Conservation (phyloP, 2,329 filamentous ascomycete genomes). For the Colletotrichum costaricense region DNA sequence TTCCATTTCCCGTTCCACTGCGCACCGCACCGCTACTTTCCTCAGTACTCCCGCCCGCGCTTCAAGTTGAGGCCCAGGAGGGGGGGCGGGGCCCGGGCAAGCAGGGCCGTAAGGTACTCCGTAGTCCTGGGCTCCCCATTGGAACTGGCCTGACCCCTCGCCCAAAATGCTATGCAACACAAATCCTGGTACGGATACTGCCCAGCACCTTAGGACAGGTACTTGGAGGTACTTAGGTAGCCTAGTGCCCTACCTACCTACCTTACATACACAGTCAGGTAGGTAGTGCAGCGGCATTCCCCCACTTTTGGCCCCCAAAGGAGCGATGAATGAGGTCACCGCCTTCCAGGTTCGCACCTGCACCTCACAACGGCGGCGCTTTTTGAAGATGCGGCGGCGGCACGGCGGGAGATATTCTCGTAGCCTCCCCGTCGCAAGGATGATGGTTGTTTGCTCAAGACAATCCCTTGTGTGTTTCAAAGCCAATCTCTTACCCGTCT, state of each 20-base stretch:
- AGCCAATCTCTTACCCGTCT: not conserved
- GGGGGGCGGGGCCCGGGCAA: not conserved
- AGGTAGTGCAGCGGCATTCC: slow-evolving; percentile 27
- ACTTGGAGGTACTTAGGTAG: not conserved
- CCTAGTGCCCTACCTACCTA: no score
- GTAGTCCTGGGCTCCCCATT: not conserved
- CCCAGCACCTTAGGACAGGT: not conserved
- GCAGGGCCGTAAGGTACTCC: not conserved
- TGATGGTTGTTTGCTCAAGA: slow-evolving; percentile 17
- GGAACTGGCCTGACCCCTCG: slow-evolving; percentile 5
- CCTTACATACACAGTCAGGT: not conserved
- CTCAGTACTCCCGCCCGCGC: slow-evolving; percentile 1
- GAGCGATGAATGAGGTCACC: slow-evolving; percentile 31
- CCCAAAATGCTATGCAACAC: slow-evolving; percentile 1
- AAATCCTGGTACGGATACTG: not conserved
- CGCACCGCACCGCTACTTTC: slow-evolving; percentile 22
- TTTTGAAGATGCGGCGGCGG: slow-evolving; percentile 7
- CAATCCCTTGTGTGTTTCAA: slow-evolving; percentile 17
- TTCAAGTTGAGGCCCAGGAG: slow-evolving; percentile 15
- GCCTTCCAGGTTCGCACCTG: slow-evolving; percentile 13
- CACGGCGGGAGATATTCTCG: slow-evolving; percentile 9
- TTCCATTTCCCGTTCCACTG: not conserved
- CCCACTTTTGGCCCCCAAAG: slow-evolving; percentile 23
- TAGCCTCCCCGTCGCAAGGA: slow-evolving; percentile 11
- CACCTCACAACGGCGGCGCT: slow-evolving; percentile 1